These are phyloP conservation scores for Tolypocladium inflatum DNA, from an alignment of 2,329 filamentous ascomycete species.

Conservation along the genomic window DNA sequence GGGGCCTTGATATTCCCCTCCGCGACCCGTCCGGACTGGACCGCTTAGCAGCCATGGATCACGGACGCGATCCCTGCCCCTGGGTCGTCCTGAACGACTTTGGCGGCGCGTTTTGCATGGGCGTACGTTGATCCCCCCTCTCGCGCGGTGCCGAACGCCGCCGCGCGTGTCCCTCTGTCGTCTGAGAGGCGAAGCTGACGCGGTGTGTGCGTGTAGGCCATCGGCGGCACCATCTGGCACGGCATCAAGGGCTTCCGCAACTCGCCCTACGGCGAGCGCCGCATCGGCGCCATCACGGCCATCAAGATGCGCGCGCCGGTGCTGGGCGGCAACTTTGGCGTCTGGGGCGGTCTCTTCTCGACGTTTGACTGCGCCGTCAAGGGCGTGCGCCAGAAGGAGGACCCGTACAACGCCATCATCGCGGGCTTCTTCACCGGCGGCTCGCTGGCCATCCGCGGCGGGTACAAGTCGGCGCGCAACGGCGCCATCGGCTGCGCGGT, in stretches of 20 bases:
- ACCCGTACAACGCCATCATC: constrained; percentile 96
- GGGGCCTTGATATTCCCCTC: not conserved
- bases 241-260: constrained; percentile 92
- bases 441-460: constrained; percentile 82
- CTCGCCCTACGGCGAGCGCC: constrained; percentile 83
- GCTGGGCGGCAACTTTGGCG: constrained; percentile 93
- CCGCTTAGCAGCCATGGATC: constrained; percentile 59
- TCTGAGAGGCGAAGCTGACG: not conserved
- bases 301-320: constrained; percentile 97
- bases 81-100: constrained; percentile 97
- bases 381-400: constrained; percentile 90
- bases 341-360: constrained; percentile 93
- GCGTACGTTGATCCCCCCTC: constrained; percentile 47
- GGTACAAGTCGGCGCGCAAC: constrained; percentile 84
- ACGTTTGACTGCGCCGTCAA: constrained; percentile 97
- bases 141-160: too few relatives aligned
- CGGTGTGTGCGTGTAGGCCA: constrained; percentile 39
- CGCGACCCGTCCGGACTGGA: not conserved
- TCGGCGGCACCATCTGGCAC: constrained; percentile 85
- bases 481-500: constrained; percentile 94
- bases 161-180: too few relatives aligned
- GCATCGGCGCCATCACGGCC: constrained; percentile 91
- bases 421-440: constrained; percentile 96
- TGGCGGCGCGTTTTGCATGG: constrained; percentile 94
- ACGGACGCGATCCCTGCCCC: constrained; percentile 91